Conservation (phyloP, 805 yeast species). For the Pichia scutulata region DNA sequence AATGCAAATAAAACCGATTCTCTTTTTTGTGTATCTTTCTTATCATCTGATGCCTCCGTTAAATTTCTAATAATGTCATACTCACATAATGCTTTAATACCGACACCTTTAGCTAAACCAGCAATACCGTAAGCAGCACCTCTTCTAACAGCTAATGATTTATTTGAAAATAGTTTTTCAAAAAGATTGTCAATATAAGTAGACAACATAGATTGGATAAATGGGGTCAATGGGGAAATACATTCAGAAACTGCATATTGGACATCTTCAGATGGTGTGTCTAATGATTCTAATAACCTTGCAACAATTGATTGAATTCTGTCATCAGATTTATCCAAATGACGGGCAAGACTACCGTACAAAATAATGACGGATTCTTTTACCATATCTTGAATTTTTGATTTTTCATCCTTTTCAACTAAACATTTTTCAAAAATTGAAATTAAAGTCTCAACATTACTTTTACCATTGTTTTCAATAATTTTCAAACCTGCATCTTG, state of each 20-base stretch:
- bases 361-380: slow-evolving; percentile 77
- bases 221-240: slow-evolving; percentile 70
- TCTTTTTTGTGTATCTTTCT: slow-evolving; percentile 61
- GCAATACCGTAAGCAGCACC: slow-evolving; percentile 97
- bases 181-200: slow-evolving; percentile 52
- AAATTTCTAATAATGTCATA: slow-evolving; percentile 70
- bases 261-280: slow-evolving; percentile 84
- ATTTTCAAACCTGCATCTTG: slow-evolving; percentile 83
- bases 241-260: slow-evolving; percentile 84
- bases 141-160: slow-evolving; percentile 48
- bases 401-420: slow-evolving; percentile 39
- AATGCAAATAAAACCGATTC: slow-evolving; percentile 86
- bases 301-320: slow-evolving; percentile 61
- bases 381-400: slow-evolving; percentile 48
- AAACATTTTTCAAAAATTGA: slow-evolving; percentile 74
- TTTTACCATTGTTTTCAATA: slow-evolving; percentile 57
- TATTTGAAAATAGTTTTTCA: slow-evolving; percentile 49
- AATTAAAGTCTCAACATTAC: slow-evolving; percentile 62
- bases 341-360: slow-evolving; percentile 88
- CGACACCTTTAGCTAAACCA: slow-evolving; percentile 87
- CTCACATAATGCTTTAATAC: slow-evolving; percentile 68
- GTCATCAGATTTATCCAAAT: slow-evolving; percentile 57
- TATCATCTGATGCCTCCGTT: slow-evolving; percentile 81
- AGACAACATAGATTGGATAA: slow-evolving; percentile 43
- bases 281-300: slow-evolving; percentile 64